phyloP scores from a whole-genome alignment of 805 yeast species.

The Candida nonsorbophila region DNA sequence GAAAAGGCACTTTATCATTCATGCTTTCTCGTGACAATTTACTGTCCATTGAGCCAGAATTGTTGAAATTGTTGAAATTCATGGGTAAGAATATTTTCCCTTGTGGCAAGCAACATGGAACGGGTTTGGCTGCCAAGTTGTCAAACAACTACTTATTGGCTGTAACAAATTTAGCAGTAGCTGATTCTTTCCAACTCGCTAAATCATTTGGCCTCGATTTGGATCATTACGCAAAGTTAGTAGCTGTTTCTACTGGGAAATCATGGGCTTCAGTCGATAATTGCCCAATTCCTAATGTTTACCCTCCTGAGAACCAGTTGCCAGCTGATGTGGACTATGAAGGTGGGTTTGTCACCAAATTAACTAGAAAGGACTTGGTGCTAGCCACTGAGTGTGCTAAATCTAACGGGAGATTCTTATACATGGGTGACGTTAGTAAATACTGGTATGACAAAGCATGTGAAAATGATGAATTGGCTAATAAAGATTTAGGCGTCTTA shows the following conservation, averaged over 20 bases:
- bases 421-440: conserved; percentile 31
- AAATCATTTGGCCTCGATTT: conserved; percentile 43
- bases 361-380: conserved; percentile 39
- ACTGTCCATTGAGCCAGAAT: conserved; percentile 22
- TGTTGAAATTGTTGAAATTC: conserved; percentile 23
- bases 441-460: conserved; percentile 41
- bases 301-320: conserved; percentile 29
- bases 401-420: conserved; percentile 28
- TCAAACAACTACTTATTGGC: conserved; percentile 52
- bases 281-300: conserved; percentile 47
- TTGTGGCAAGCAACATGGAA: conserved; percentile 44
- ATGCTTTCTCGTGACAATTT: conserved; percentile 40
- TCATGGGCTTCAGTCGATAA: conserved; percentile 52
- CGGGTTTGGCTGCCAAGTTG: conserved; percentile 51
- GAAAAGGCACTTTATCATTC: conserved; percentile 46
- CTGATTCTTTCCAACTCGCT: conserved; percentile 52
- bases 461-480: conserved; percentile 34
- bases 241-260: conserved; percentile 48
- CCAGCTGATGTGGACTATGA: conserved; percentile 42
- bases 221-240: conserved; percentile 42
- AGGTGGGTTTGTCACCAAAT: conserved; percentile 47
- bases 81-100: conserved; percentile 49
- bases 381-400: conserved; percentile 37
- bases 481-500: conserved; percentile 37
- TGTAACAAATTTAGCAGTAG: conserved; percentile 47